A percentile compares a stretch with the other conserved stretches of the same genome.
Conservation (phyloP, 1,284 basidiomycete genomes). For the Bondarzewia mesenterica region DNA sequence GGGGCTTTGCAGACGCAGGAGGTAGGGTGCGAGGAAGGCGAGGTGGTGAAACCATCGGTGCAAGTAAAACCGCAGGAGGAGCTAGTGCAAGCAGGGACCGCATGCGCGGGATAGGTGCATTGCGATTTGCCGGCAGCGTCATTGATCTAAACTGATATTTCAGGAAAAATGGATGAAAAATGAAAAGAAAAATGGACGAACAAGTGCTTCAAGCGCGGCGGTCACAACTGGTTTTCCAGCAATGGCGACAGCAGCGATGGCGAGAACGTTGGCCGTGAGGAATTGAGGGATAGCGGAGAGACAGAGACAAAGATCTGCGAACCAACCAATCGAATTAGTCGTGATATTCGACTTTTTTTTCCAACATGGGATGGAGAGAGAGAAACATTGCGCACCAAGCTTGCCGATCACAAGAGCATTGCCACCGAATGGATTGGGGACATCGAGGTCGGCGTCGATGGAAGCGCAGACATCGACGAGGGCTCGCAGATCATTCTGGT, state of each 20-base stretch:
- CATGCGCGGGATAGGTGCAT: slow-evolving; percentile 37
- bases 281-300: slow-evolving; percentile 27
- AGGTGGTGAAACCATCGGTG: slow-evolving; percentile 31
- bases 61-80: slow-evolving; percentile 38
- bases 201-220: neutral
- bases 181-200: neutral
- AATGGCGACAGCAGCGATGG: slow-evolving; percentile 21
- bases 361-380: neutral
- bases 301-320: slow-evolving; percentile 31
- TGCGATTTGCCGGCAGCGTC: slow-evolving; percentile 14
- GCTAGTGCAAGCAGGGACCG: slow-evolving; percentile 26
- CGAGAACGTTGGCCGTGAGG: slow-evolving; percentile 23
- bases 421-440: slow-evolving; percentile 23
- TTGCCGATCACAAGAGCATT: slow-evolving; percentile 19
- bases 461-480: slow-evolving; percentile 32
- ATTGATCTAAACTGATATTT: slow-evolving; percentile 19
- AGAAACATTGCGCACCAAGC: slow-evolving; percentile 21
- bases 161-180: neutral
- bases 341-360: neutral
- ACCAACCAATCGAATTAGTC: neutral
- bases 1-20: slow-evolving; percentile 34
- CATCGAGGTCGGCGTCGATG: slow-evolving; percentile 23
- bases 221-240: slow-evolving; percentile 24
- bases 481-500: slow-evolving; percentile 11
- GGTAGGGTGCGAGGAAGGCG: slow-evolving; percentile 23